Base-by-base conservation (phyloP, 257 asterid species). In the Hygrophila difformis region DNA sequence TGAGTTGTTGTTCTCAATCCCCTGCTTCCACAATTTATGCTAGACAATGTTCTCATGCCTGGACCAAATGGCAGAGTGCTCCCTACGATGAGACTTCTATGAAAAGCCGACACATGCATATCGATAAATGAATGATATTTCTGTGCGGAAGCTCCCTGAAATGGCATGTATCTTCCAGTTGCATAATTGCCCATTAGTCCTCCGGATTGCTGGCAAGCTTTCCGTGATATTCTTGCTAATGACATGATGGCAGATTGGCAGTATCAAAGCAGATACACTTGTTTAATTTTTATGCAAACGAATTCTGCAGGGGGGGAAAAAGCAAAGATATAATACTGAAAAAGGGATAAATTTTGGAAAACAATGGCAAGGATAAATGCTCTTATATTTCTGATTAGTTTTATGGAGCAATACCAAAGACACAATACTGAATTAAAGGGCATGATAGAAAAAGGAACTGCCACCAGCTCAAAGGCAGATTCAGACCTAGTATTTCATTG, bases 211-310 rank as follows among this genome's bases (percentile, higher is more conserved):
- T 33, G 74, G 28, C 62, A 63, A 35, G 85, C 56, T 23, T 58
- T 70, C 68, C 97, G 75, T 16, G 87, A 79, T 44, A 81, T 63
- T 62, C 97, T 80, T 50, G 86, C 80, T 62, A 83, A 58, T 24
- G 93, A 83, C 97, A 87, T 87, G 13, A 26, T 26, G 31, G n/a
- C n/a, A n/a, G n/a, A n/a, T 54, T 22, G 19, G 31, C 51, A 40
- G 38, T 44, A 22, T 23, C 49, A 54, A 44, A 47, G 26, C 26
- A 49, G 45, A 44, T 41, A 28, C 58, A 28, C 40, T 54, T 18
- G 24, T 18, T 8, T 12, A 18, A 54, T 22, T 19, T 45, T 21
- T 22, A 21, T 16, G 35, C 7, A n/a, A 44, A 46, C 16, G 24
- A 39, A 20, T 37, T 48, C 44, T 42, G 29, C 18, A 28, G 18